phyloP scores from a whole-genome alignment of 495 filamentous ascomycete species.

The Penicillium daleae region DNA sequence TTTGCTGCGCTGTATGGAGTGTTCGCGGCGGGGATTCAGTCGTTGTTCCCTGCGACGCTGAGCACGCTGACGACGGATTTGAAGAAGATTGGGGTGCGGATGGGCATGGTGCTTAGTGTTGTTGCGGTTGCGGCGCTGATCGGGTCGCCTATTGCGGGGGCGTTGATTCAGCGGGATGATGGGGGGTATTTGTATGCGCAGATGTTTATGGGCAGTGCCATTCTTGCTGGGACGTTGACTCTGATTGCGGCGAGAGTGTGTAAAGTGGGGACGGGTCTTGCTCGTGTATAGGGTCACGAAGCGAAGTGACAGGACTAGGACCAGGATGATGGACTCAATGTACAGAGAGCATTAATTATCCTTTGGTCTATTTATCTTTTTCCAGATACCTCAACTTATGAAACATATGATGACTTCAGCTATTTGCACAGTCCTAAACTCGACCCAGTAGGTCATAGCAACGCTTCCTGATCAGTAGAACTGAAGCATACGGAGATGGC shows the following conservation, averaged over 20 bases:
- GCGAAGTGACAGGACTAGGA: no score
- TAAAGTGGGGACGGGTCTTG: constrained; percentile 39
- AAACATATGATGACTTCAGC: no score
- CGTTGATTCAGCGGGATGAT: constrained; percentile 52
- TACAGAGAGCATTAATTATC: no score
- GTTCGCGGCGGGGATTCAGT: constrained; percentile 68
- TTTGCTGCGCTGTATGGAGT: constrained; percentile 67
- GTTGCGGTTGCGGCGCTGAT: constrained; percentile 72
- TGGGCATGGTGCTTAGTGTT: constrained; percentile 83
- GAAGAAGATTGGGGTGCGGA: constrained; percentile 68
- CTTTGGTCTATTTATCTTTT: no score
- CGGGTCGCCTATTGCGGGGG: constrained; percentile 75
- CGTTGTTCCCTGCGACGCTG: constrained; percentile 63
- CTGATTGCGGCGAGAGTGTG: constrained; percentile 52
- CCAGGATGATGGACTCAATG: no score
- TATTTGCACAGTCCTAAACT: no score
- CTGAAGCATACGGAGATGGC: no score
- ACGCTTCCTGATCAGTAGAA: no score
- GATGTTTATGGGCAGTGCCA: constrained; percentile 51
- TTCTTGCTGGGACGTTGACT: constrained; percentile 53
- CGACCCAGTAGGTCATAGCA: no score
- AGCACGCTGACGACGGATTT: constrained; percentile 66
- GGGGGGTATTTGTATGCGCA: constrained; percentile 63
- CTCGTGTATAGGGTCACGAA: constrained; percentile 36
- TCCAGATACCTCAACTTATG: no score